A percentile compares a stretch with the other conserved stretches of the same genome.
These are phyloP conservation scores for Tremella fuciformis DNA, from an alignment of 768 basidiomycete genomes.

Conservation along the genomic window DNA sequence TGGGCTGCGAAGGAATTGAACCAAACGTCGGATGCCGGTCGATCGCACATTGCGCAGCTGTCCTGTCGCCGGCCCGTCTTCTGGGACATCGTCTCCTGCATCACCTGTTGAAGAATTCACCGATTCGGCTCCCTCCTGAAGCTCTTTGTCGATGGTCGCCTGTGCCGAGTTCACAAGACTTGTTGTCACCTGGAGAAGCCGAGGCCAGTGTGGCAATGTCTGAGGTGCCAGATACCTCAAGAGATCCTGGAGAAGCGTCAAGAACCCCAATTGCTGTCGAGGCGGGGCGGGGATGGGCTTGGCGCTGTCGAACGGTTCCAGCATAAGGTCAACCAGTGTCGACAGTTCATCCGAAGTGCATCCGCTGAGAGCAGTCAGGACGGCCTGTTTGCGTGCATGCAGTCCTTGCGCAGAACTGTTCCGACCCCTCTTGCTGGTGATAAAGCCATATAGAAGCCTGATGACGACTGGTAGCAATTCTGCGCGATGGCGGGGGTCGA, in stretches of 20 bases:
- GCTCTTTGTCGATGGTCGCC: constrained; percentile 11
- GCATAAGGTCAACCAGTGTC: constrained; percentile 80
- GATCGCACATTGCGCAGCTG: constrained; percentile 68
- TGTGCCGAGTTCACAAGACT: constrained; percentile 69
- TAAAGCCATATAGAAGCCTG: constrained; percentile 78
- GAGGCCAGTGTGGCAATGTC: constrained; percentile 68
- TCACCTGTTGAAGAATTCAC: constrained; percentile 19
- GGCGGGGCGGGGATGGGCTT: constrained; percentile 26
- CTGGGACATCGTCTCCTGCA: constrained; percentile 50
- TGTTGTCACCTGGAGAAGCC: constrained; percentile 67
- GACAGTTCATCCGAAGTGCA: constrained; percentile 72
- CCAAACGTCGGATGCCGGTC: constrained; percentile 76
- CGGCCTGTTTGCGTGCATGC: constrained; percentile 68
- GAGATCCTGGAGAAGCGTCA: constrained; percentile 79
- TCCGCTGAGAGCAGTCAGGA: constrained; percentile 67
- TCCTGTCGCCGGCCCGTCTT: constrained; percentile 53
- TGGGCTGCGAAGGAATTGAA: constrained; percentile 79
- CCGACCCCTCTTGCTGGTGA: constrained; percentile 75
- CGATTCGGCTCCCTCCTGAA: constrained; percentile 22
- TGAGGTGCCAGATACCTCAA: constrained; percentile 75
- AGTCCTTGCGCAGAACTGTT: constrained; percentile 59
- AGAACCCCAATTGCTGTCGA: constrained; percentile 73
- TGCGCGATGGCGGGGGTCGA: constrained; percentile 60
- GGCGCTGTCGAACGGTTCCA: constrained; percentile 60
- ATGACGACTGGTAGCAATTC: constrained; percentile 69